Evolutionary conservation across 331 rosid genomes (phyloP), one percentile per base, ranked within the genome.

Genomic region (Malus hybrid): DNA sequence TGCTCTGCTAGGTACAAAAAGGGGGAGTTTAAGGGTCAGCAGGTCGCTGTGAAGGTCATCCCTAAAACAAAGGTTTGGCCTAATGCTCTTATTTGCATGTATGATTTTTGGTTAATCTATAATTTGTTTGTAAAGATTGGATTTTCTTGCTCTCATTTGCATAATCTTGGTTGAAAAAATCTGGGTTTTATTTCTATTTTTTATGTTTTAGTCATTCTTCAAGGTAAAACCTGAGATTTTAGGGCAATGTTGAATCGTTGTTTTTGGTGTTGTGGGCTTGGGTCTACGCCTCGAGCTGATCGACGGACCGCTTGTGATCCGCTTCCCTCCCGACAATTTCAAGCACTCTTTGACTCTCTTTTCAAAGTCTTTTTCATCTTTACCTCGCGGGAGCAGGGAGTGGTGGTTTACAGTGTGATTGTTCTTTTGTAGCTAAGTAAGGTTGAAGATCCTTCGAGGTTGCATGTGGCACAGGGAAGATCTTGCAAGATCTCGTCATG

Each of bases 1-100:
- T 95, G 97, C 79, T 87, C 98, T 80, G 99, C 99, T 67, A 88
- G 73, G 84, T 92, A 86, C 88, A 95, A 92, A 84, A 95, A 92
- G 82, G 99, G 98, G 24, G 99, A 95, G 83, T 83, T 77, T 26
- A 95, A 90, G 85, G 99, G 97, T 63, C 91, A 87, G 56, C 87
- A 90, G 68, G 99, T 95, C 6, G 99, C 99, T 53, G 99, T 95
- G 1, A 95, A 95, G 82, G 93, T 92, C 76, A 95, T 95, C 53
- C 91, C 97, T 13, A 95, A 95, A 85, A 83, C 94, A 63, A 95
- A 95, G 99, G 99, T 95, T 67, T n/a, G 80, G 62, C 36, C 34
- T 81, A 26, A 42, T 20, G 71, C 26, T 36, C 68, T 32, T 62
- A 56, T 55, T 71, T 53, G 48, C 65, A 5, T 73, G 10, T 44